Base-by-base conservation (phyloP, 768 basidiomycete genomes). In the Pholiota microspora region DNA sequence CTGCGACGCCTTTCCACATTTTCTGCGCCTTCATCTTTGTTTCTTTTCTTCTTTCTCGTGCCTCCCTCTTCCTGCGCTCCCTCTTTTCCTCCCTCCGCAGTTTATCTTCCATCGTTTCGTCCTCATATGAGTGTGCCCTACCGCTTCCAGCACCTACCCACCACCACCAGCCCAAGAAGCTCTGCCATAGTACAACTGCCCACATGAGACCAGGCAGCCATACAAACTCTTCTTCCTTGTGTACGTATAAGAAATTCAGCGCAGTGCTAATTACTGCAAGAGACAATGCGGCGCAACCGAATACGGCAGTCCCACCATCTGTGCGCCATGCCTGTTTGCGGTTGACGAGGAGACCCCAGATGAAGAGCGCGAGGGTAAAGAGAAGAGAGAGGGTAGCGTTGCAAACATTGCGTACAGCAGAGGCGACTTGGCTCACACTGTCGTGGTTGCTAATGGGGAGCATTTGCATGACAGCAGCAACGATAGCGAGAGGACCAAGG, bases 111-210 rank as follows among this genome's bases (percentile, higher is more conserved):
- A 91, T 77, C 59, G 88, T 49, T 40, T 62, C 87, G 7, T 73
- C 72, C 28, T 71, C 67, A n/a, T 66, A 65, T 27, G 62, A 80
- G 29, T 75, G 59, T 5, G 72, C 71, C 25, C 86, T 79, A 7
- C 87, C 90, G 77, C 89, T 92, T 4, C 93, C 89, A 2, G 89
- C 84, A n/a, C 94, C 94, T 12, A 94, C 93, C 94, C 94, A 98
- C 94, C 94, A 98, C 94, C 94, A 98, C 92, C 93, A 98, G 0
- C 92, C 94, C 18, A 97, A 71, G 71, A 95, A 96, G 69, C 85
- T 92, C 77, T 99, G 97, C 97, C 97, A 99, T 16, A 98, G 81
- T 9, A 98, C 84, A 48, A 97, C 85, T 7, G 89, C 86, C 85
- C 93, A 95, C 70, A 93, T 84, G 49, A 98, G 77, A 21, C 86